These are phyloP conservation scores for Blastomyces percursus DNA, from an alignment of 2,329 filamentous ascomycete genomes.

Conservation along the genomic window DNA sequence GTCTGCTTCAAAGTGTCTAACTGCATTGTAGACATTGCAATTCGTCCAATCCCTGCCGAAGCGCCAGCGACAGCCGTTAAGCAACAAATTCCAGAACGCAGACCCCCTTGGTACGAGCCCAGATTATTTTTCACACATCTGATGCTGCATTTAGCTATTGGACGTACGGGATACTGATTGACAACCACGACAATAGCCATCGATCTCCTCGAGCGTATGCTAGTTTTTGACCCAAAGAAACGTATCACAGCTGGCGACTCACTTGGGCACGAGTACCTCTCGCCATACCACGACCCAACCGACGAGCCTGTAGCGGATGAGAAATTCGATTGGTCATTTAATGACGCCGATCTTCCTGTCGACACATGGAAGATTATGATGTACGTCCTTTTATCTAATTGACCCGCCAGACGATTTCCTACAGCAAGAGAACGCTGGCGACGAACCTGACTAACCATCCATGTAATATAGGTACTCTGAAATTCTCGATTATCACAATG, in stretches of 20 bases:
- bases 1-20: background rate
- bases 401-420: background rate
- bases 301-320: constrained; percentile 93
- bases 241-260: constrained; percentile 78
- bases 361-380: constrained; percentile 99
- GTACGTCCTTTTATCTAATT: constrained; percentile 43
- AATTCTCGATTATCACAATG: constrained; percentile 96
- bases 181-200: constrained; percentile 49
- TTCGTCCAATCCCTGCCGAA: constrained; percentile 97
- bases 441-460: constrained; percentile 6
- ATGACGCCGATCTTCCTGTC: constrained; percentile 91
- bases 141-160: constrained; percentile 8
- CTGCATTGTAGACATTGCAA: constrained; percentile 60
- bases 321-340: constrained; percentile 99
- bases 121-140: background rate
- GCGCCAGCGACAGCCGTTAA: constrained; percentile 77
- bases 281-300: constrained; percentile 92
- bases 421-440: background rate
- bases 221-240: constrained; percentile 97
- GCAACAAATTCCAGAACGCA: constrained; percentile 88
- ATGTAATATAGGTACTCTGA: constrained; percentile 71
- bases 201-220: constrained; percentile 88
- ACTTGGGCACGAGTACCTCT: constrained; percentile 82
- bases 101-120: constrained; percentile 60
- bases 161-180: background rate